Percentiles rank a stretch among this genome's conserved stretches.
Conservation (phyloP, 805 yeast genomes). For the Metschnikowia bowlesiae region DNA sequence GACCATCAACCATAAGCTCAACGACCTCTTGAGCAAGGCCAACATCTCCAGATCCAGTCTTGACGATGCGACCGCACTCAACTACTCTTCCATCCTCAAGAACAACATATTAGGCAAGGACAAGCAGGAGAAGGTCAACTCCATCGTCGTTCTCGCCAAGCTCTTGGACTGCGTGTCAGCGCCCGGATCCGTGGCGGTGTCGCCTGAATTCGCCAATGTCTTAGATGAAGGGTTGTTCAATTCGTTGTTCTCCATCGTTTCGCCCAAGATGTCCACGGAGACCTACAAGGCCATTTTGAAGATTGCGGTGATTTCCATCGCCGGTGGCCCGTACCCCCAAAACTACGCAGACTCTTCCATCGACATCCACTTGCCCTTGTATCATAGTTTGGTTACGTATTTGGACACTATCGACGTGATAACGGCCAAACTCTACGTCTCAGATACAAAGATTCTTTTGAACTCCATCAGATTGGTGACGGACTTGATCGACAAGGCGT, state of each 20-base stretch:
- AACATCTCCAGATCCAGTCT: constrained; percentile 27
- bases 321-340: constrained; percentile 41
- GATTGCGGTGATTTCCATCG: constrained; percentile 37
- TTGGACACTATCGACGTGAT: constrained; percentile 41
- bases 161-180: constrained; percentile 39
- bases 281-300: constrained; percentile 45
- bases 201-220: constrained; percentile 28
- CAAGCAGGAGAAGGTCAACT: constrained; percentile 48
- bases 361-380: constrained; percentile 34
- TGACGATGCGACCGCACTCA: constrained; percentile 29
- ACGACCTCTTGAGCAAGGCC: constrained; percentile 37
- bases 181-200: constrained; percentile 36
- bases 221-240: constrained; percentile 40
- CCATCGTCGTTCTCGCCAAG: constrained; percentile 51
- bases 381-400: constrained; percentile 33
- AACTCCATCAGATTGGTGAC: constrained; percentile 44
- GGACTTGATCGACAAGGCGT: constrained; percentile 40
- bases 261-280: constrained; percentile 39
- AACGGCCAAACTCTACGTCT: constrained; percentile 38
- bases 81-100: constrained; percentile 35
- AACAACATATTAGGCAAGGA: constrained; percentile 42
- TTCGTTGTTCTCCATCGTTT: constrained; percentile 38
- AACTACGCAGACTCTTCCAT: constrained; percentile 28
- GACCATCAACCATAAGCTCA: constrained; percentile 41
- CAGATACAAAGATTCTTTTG: constrained; percentile 41